A percentile compares a stretch with the other conserved stretches of the same genome.
phyloP scores from a whole-genome alignment of 192 early-diverging fungal genomes.

The Coemansia guatemalensis region DNA sequence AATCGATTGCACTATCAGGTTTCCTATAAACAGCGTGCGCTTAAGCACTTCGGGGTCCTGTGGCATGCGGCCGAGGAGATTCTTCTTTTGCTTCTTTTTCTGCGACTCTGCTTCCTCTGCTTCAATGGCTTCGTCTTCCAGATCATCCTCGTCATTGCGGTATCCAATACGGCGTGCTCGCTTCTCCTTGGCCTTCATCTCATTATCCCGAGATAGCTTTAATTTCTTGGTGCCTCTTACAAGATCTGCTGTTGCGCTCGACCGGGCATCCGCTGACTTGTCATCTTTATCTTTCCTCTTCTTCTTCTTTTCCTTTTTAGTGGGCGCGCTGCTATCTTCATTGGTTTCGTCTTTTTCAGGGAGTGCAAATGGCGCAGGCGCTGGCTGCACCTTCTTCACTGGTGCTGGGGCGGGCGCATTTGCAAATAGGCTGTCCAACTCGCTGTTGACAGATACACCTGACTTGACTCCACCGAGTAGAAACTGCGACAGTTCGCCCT shows the following conservation, averaged over 20 bases:
- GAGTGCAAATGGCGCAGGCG: background rate
- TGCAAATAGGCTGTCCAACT: constrained; percentile 64
- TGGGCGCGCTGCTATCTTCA: background rate
- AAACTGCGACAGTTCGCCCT: constrained; percentile 44
- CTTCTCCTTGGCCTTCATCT: constrained; percentile 26
- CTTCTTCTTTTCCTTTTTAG: constrained; percentile 12
- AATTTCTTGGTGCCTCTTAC: background rate
- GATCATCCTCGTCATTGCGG: constrained; percentile 17
- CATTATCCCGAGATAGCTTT: constrained; percentile 2
- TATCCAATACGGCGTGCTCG: constrained; percentile 30
- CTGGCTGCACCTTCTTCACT: constrained; percentile 11
- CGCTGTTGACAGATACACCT: constrained; percentile 47
- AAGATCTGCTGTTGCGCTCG: background rate
- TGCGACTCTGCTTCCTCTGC: constrained; percentile 10
- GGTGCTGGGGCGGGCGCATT: constrained; percentile 44
- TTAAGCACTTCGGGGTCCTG: constrained; percentile 59
- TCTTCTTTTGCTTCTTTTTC: constrained; percentile 42
- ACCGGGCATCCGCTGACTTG: background rate
- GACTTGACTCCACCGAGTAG: constrained; percentile 32
- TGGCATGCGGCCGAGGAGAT: constrained; percentile 33
- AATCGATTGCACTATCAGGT: constrained; percentile 69
- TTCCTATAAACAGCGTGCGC: constrained; percentile 95
- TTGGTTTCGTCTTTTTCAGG: background rate
- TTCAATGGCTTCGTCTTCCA: constrained; percentile 19
- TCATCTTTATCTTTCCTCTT: constrained; percentile 3